Percentiles rank a stretch among this genome's conserved stretches.
Conservation (phyloP, 139 green algal genomes). For the Tetradesmus obliquus region DNA sequence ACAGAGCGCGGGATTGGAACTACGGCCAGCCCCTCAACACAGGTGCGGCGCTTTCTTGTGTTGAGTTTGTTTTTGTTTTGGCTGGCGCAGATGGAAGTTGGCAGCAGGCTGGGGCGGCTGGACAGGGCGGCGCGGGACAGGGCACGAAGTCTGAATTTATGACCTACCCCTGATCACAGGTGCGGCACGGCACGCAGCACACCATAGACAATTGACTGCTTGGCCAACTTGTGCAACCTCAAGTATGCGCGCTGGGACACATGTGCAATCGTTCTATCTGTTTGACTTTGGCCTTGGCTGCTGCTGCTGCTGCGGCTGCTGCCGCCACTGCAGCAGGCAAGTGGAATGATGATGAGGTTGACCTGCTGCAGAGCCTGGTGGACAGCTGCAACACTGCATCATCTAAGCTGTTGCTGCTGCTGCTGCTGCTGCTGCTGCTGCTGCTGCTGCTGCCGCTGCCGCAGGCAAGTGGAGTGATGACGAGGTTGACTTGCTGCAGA, state of each 20-base stretch:
- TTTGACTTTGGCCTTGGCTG: too few species aligned
- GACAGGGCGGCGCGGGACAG: neutral
- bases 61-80: neutral
- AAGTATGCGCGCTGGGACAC: too few species aligned
- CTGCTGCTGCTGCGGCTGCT: neutral
- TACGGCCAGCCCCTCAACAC: constrained; percentile 54
- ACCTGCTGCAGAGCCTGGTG: constrained; percentile 16
- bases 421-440: neutral
- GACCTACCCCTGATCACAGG: neutral
- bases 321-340: neutral
- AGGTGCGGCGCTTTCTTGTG: neutral
- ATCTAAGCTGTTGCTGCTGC: neutral
- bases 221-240: too few species aligned
- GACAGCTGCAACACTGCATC: neutral
- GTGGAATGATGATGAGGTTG: constrained; percentile 7
- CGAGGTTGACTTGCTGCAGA: constrained; percentile 23
- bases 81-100: constrained; percentile 59
- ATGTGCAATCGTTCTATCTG: too few species aligned
- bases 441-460: neutral
- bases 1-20: constrained; percentile 57
- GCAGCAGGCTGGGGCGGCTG: neutral
- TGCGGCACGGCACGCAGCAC: neutral
- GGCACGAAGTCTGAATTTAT: neutral
- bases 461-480: constrained; percentile 30
- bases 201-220: too few species aligned